phyloP scores from a whole-genome alignment of 2,329 filamentous ascomycete species.

The Pyricularia sp. region DNA sequence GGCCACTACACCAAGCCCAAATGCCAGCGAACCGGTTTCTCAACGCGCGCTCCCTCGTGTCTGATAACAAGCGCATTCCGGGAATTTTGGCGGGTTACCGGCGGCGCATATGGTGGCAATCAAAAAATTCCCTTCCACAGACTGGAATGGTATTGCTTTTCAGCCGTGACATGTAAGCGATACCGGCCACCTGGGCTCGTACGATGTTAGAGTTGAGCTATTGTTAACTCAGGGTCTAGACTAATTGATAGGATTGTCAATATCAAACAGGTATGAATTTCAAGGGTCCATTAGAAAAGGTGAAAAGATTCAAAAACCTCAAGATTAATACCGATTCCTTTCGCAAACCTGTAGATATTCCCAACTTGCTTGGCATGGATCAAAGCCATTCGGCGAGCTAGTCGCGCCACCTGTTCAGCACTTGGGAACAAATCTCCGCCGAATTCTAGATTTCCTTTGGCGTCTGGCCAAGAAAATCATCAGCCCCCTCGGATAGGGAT shows the following conservation, averaged over 20 bases:
- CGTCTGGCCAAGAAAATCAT: neutral
- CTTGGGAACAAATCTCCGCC: neutral
- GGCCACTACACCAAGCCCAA: neutral
- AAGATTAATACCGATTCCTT: neutral
- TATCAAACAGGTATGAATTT: neutral
- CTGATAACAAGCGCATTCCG: neutral
- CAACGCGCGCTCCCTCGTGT: neutral
- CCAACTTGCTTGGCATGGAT: neutral
- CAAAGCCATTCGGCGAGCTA: neutral
- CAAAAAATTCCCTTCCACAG: neutral
- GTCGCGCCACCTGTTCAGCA: neutral
- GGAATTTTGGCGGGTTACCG: too few relatives aligned
- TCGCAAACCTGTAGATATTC: neutral
- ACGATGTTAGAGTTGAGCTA: neutral
- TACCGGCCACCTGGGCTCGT: neutral
- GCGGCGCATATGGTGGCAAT: neutral
- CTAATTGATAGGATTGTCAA: neutral
- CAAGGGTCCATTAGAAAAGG: neutral
- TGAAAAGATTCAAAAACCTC: neutral
- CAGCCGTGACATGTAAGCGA: neutral
- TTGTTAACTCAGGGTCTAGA: neutral
- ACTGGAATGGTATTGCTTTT: neutral
- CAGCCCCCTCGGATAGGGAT: neutral
- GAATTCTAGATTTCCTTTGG: neutral
- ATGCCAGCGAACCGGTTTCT: neutral